Conservation (phyloP, 2,329 filamentous ascomycete genomes). For the Colletotrichum tofieldiae region DNA sequence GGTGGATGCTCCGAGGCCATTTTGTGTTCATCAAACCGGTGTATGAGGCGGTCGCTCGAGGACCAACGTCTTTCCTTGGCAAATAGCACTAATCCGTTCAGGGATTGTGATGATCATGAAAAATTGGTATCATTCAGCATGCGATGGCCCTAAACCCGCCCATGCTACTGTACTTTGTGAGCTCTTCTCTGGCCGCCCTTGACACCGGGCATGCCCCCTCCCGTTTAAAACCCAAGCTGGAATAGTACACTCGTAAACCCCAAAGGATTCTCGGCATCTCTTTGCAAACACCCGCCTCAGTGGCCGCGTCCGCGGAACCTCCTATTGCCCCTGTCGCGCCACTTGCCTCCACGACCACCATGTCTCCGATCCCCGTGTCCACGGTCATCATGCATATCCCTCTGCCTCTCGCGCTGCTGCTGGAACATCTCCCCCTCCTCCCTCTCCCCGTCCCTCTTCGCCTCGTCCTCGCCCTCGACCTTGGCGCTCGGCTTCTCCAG, state of each 20-base stretch:
- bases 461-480: constrained; percentile 73
- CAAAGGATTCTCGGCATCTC: neutral
- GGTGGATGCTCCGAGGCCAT: neutral
- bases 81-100: neutral
- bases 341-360: constrained; percentile 52
- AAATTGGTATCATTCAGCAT: constrained; percentile 23
- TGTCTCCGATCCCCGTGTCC: constrained; percentile 51
- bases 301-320: constrained; percentile 53
- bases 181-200: neutral
- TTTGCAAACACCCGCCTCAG: neutral
- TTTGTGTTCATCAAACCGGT: neutral
- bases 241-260: neutral
- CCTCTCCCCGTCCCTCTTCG: constrained; percentile 69
- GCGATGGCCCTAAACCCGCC: neutral
- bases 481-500: constrained; percentile 83
- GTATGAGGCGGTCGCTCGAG: neutral
- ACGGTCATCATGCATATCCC: constrained; percentile 57
- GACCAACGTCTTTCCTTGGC: too few relatives aligned
- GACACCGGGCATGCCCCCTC: too few relatives aligned
- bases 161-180: neutral
- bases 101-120: neutral
- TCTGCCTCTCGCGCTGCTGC: constrained; percentile 50
- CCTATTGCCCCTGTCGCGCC: constrained; percentile 49
- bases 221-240: too few relatives aligned
- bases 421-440: constrained; percentile 58